Percentiles rank a stretch among this genome's conserved stretches.
These are phyloP conservation scores for Dactylellina drechsleri DNA, from an alignment of 2,329 filamentous ascomycete genomes.

Conservation along the genomic window DNA sequence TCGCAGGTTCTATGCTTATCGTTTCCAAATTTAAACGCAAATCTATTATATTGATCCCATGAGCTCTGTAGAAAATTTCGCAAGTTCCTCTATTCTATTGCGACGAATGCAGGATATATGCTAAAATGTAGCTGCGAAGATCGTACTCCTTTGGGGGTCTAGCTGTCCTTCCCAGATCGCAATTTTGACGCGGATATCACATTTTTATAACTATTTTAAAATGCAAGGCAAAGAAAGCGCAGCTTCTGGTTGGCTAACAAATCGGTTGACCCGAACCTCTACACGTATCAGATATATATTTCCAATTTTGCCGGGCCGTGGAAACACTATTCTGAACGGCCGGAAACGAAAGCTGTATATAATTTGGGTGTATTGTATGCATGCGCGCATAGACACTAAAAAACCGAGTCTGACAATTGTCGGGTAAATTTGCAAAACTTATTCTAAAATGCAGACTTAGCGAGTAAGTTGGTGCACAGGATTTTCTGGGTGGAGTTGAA, in stretches of 20 bases:
- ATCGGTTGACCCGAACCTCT: neutral
- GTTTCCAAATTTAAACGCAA: too few species aligned
- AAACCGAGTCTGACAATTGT: conserved; percentile 16
- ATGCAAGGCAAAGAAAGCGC: conserved; percentile 1
- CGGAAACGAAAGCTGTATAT: conserved; percentile 22
- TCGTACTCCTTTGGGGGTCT: too few species aligned
- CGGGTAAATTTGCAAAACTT: conserved; percentile 34
- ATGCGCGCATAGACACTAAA: neutral
- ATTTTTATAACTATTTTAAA: conserved; percentile 16
- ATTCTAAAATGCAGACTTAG: conserved; percentile 30
- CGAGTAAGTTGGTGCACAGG: conserved; percentile 2
- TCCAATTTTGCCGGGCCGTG: conserved; percentile 29
- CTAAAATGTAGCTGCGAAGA: too few species aligned
- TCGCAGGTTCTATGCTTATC: too few species aligned
- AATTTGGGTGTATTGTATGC: conserved; percentile 1
- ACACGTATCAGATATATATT: neutral
- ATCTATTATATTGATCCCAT: too few species aligned
- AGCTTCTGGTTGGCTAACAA: neutral
- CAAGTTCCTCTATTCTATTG: too few species aligned
- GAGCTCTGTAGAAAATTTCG: too few species aligned
- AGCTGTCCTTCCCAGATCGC: too few species aligned
- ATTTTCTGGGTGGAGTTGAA: conserved; percentile 11
- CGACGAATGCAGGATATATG: too few species aligned
- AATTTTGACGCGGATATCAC: too few species aligned
- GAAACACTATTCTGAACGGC: conserved; percentile 22